A percentile compares a stretch with the other conserved stretches of the same genome.
Evolutionary conservation across 2,329 filamentous ascomycete species (phyloP).

Genomic region (Cladosporium sp.): DNA sequence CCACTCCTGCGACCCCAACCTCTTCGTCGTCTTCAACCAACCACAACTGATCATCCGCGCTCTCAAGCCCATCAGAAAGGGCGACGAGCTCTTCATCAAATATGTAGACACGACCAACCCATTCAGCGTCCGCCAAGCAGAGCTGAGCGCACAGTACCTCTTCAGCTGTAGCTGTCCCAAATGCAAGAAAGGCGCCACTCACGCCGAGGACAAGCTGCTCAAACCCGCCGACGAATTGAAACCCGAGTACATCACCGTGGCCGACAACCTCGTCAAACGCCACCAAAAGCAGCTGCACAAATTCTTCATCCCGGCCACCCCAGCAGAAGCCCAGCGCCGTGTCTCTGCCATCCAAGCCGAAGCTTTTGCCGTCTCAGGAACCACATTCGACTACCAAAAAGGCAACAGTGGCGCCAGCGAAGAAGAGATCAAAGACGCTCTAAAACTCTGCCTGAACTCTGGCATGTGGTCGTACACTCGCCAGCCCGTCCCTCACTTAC

Average conservation of each 20-base stretch:
- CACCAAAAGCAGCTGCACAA: slow-evolving; percentile 20
- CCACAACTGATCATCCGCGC: slow-evolving; percentile 48
- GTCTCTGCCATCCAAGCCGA: slow-evolving; percentile 25
- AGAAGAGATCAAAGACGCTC: slow-evolving; percentile 24
- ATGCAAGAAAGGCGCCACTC: slow-evolving; percentile 39
- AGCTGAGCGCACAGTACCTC: slow-evolving; percentile 53
- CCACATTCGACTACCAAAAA: slow-evolving; percentile 24
- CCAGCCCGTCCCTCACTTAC: slow-evolving; percentile 53
- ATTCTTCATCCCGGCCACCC: slow-evolving; percentile 18
- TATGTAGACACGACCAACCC: slow-evolving; percentile 58
- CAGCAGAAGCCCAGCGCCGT: slow-evolving; percentile 18
- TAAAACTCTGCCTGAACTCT: slow-evolving; percentile 30
- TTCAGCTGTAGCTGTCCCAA: slow-evolving; percentile 55
- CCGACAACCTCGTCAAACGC: slow-evolving; percentile 20
- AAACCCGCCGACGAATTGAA: slow-evolving; percentile 28
- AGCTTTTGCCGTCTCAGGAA: slow-evolving; percentile 23
- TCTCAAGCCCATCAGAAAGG: slow-evolving; percentile 48
- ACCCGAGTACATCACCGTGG: slow-evolving; percentile 17
- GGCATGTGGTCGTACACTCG: slow-evolving; percentile 45
- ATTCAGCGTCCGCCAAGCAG: slow-evolving; percentile 45
- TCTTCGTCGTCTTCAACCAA: slow-evolving; percentile 55
- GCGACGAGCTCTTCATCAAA: slow-evolving; percentile 57
- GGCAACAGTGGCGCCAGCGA: slow-evolving; percentile 19
- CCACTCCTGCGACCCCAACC: slow-evolving; percentile 60
- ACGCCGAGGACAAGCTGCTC: slow-evolving; percentile 41